Evolutionary conservation across 2,329 filamentous ascomycete species (phyloP).

Genomic region (Paraphaeosphaeria sporulosa): DNA sequence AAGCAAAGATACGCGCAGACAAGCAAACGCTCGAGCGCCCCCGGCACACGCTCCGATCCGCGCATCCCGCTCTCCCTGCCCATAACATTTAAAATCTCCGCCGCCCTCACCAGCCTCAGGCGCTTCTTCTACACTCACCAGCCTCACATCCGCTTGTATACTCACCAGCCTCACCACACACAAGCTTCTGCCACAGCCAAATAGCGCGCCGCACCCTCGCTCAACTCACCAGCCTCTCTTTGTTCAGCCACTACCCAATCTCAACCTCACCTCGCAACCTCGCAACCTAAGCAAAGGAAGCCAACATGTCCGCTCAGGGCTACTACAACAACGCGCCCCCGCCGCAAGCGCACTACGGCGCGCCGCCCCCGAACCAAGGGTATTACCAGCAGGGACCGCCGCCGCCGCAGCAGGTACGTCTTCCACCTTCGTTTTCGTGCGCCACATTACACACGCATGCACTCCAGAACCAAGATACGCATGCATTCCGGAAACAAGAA

Average conservation of each 20-base stretch:
- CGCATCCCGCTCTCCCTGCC: neutral
- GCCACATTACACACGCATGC: neutral
- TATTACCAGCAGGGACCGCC: slow-evolving; percentile 37
- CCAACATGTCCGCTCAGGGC: slow-evolving; percentile 16
- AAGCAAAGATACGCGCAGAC: no score
- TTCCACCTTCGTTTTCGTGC: neutral
- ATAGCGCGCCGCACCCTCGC: neutral
- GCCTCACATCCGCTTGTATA: no score
- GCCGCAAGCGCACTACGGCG: slow-evolving; percentile 25
- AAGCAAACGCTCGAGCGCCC: neutral
- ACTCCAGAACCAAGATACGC: no score
- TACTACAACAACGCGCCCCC: slow-evolving; percentile 25
- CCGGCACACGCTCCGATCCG: slow-evolving; percentile 9
- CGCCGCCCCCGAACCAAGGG: slow-evolving; percentile 28
- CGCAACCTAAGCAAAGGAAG: slow-evolving; percentile 27
- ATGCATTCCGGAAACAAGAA: neutral
- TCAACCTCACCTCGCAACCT: slow-evolving; percentile 23
- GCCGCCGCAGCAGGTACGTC: slow-evolving; percentile 39
- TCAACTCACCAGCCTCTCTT: neutral
- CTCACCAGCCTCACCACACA: slow-evolving; percentile 8
- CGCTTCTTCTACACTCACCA: neutral
- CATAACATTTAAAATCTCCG: neutral
- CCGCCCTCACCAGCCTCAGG: slow-evolving; percentile 3
- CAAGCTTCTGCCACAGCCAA: neutral
- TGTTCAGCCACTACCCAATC: slow-evolving; percentile 17